Percentiles rank a stretch among this genome's conserved stretches.
These are phyloP conservation scores for Aspergillus quadrilineatus DNA, from an alignment of 2,329 filamentous ascomycete species.

Conservation along the genomic window DNA sequence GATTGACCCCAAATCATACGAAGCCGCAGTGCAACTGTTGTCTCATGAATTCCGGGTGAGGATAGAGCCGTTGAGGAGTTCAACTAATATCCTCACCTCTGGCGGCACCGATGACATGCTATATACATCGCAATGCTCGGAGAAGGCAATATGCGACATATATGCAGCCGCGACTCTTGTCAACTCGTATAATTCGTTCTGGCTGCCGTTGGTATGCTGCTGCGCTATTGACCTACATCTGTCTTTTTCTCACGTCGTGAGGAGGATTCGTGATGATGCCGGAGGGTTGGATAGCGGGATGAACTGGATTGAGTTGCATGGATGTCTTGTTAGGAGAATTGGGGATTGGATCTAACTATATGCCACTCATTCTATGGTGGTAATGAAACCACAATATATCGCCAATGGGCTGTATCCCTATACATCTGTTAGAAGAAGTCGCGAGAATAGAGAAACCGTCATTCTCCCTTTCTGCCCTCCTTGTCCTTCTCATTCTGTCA, in stretches of 20 bases:
- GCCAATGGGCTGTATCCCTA: no score
- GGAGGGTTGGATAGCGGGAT: background rate
- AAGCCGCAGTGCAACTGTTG: conserved; percentile 12
- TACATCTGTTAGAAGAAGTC: no score
- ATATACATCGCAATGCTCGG: background rate
- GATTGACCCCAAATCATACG: conserved; percentile 11
- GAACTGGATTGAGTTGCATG: conserved; percentile 1
- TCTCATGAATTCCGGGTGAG: conserved; percentile 11
- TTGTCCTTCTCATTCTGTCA: no score
- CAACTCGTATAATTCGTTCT: conserved; percentile 18
- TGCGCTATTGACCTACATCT: conserved; percentile 16
- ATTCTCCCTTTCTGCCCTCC: no score
- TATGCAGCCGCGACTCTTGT: conserved; percentile 10
- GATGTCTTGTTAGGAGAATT: background rate
- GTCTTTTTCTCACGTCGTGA: conserved; percentile 10
- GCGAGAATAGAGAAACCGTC: no score
- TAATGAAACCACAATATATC: no score
- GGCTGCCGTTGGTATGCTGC: conserved; percentile 16
- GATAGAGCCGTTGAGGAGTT: background rate
- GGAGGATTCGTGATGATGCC: background rate
- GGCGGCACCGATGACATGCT: background rate
- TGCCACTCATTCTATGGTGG: no score
- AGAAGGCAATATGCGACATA: conserved; percentile 1
- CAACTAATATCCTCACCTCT: background rate
- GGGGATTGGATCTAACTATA: background rate